Percentiles rank a stretch among this genome's conserved stretches.
Conservation (phyloP, 495 filamentous ascomycete genomes). For the Cladorrhinum samala region DNA sequence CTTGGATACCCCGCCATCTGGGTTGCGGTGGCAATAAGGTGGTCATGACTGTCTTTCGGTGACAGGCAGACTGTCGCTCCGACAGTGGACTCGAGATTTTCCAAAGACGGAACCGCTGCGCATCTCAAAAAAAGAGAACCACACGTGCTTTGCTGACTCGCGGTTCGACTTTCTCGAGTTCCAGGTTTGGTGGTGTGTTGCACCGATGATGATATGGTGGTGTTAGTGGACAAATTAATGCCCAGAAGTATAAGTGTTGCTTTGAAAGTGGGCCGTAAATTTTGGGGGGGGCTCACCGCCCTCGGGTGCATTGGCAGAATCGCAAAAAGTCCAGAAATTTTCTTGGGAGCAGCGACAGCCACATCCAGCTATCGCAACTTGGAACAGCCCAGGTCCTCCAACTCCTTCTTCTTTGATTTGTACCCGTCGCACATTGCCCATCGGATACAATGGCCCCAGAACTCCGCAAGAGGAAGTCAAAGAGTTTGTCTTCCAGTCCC, state of each 20-base stretch:
- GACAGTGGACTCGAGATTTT: no score
- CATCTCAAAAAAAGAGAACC: not conserved
- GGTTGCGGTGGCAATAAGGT: no score
- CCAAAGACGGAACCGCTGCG: no score
- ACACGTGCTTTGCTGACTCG: not conserved
- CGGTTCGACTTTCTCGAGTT: not conserved
- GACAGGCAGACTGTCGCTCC: no score
- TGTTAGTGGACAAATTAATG: not conserved
- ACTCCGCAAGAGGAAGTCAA: constrained; percentile 64
- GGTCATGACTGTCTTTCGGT: no score
- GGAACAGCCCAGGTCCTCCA: constrained; percentile 1
- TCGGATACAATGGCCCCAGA: constrained; percentile 59
- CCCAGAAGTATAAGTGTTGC: not conserved
- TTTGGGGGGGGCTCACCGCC: constrained; percentile 11
- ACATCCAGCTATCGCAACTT: not conserved
- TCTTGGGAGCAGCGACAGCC: constrained; percentile 8
- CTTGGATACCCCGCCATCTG: not conserved
- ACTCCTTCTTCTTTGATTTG: no score
- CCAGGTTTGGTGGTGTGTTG: not conserved
- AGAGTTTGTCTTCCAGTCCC: constrained; percentile 46
- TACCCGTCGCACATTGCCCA: not conserved
- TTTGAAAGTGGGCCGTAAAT: not conserved
- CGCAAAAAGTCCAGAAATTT: constrained; percentile 24
- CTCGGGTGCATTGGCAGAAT: constrained; percentile 12
- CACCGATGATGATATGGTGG: no score